Conservation (phyloP, 768 basidiomycete genomes). For the Lentinula lateritia region DNA sequence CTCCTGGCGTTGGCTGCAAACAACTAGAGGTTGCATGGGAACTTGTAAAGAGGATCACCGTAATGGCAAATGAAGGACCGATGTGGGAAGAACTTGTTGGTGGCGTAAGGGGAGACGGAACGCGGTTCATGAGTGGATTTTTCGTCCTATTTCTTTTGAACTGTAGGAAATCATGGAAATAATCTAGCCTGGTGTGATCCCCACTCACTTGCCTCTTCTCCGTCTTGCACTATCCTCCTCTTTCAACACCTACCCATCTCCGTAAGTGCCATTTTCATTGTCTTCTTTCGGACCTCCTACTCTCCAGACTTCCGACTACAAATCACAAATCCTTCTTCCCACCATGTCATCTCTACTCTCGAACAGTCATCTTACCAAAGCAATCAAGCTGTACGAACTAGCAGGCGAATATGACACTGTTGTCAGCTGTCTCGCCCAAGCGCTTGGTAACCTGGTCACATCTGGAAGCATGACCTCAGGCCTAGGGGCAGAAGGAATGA, state of each 20-base stretch:
- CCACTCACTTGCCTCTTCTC: slow-evolving; percentile 74
- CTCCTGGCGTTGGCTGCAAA: slow-evolving; percentile 66
- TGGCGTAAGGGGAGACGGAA: slow-evolving; percentile 85
- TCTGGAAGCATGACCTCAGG: background rate
- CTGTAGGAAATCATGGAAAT: background rate
- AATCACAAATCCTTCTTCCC: slow-evolving; percentile 75
- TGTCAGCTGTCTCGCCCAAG: slow-evolving; percentile 79
- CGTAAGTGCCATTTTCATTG: background rate
- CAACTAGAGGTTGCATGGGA: slow-evolving; percentile 83
- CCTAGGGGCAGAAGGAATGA: background rate
- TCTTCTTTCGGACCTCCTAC: background rate
- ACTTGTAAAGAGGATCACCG: slow-evolving; percentile 70
- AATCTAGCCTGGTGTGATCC: slow-evolving; percentile 76
- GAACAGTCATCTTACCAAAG: slow-evolving; percentile 81
- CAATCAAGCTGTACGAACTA: slow-evolving; percentile 93
- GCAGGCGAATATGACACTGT: slow-evolving; percentile 89
- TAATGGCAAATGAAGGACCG: slow-evolving; percentile 69
- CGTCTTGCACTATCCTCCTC: slow-evolving; percentile 34
- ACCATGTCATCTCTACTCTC: slow-evolving; percentile 80
- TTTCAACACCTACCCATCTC: background rate
- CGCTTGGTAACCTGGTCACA: slow-evolving; percentile 78
- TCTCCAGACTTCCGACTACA: slow-evolving; percentile 35
- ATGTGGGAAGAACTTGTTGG: slow-evolving; percentile 94
- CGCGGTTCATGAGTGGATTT: slow-evolving; percentile 65
- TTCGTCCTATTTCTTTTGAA: background rate